A percentile compares a stretch with the other conserved stretches of the same genome.
These are phyloP conservation scores for Corrigiola litoralis DNA, from an alignment of 179 eudicot genomes.

Conservation along the genomic window DNA sequence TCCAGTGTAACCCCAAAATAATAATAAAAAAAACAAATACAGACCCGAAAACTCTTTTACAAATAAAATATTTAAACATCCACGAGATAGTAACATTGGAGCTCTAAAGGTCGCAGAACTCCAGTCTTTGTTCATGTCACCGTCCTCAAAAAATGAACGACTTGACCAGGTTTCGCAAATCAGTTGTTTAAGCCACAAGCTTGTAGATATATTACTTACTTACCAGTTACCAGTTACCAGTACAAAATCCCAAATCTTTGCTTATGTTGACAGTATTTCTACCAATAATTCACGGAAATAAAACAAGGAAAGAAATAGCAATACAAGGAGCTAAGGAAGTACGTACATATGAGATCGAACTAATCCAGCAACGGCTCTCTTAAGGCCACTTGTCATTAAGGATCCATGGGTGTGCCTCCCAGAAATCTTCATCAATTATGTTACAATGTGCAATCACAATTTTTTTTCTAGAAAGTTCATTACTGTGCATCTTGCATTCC, in stretches of 20 bases:
- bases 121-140: too few species aligned
- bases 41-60: too few species aligned
- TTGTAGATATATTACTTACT: too few species aligned
- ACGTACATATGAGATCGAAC: background rate
- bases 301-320: background rate
- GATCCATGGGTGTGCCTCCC: constrained; percentile 61
- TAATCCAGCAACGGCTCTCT: background rate
- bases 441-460: constrained; percentile 55
- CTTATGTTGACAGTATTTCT: background rate
- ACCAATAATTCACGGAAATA: background rate
- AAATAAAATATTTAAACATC: too few species aligned
- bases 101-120: too few species aligned
- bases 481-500: constrained; percentile 26
- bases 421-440: constrained; percentile 63
- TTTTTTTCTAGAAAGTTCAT: constrained; percentile 26
- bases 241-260: background rate
- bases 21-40: too few species aligned
- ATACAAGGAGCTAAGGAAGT: background rate
- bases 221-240: background rate
- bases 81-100: too few species aligned
- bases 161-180: too few species aligned
- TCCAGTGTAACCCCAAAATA: too few species aligned
- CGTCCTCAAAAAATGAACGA: too few species aligned
- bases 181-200: too few species aligned
- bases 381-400: constrained; percentile 27